Base-by-base conservation (phyloP, 1,284 basidiomycete genomes). In the Ustilago lituana region DNA sequence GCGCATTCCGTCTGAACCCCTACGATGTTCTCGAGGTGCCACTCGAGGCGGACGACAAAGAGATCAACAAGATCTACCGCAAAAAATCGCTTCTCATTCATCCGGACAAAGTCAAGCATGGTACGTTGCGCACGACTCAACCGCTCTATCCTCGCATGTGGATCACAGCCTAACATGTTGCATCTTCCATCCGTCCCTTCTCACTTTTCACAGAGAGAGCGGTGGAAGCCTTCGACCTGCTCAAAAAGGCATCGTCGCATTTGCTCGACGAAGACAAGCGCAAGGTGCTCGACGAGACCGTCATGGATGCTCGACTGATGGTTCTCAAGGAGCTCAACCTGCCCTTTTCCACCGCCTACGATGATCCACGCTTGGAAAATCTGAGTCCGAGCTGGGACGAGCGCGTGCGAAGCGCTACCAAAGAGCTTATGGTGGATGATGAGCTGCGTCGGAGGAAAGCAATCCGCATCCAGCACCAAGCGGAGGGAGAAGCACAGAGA, bases 61-160 rank as follows among this genome's bases (percentile, higher is more conserved):
- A 85, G 31, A 84, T 87, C 73, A 85, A 85, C 72, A 85, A 84
- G 74, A 82, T 84, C 48, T 87, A 86, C 68, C 83, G 86, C 55
- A 85, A 84, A 76, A 86, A 85, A 74, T 86, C 85, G 15, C 81
- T 87, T 59, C 74, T 87, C 76, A 86, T 87, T 48, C 86, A 87
- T 73, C 86, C 86, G 14, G 86, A 87, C 78, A 87, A 87, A 80
- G 85, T 85, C 71, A 84, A 86, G 76, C 85, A 86, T 76, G 61
- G 71, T 62, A 52, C 47, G 67, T 45, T 9, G n/a, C n/a, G n/a
- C n/a, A n/a, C n/a, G n/a, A n/a, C n/a, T n/a, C n/a, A n/a, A n/a
- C n/a, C n/a, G n/a, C n/a, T n/a, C n/a, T n/a, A n/a, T n/a, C n/a
- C n/a, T n/a, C n/a, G n/a, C n/a, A n/a, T n/a, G n/a, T n/a, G n/a